Evolutionary conservation across 2,329 filamentous ascomycete species (phyloP).

Genomic region (Diplocarpon rosae): DNA sequence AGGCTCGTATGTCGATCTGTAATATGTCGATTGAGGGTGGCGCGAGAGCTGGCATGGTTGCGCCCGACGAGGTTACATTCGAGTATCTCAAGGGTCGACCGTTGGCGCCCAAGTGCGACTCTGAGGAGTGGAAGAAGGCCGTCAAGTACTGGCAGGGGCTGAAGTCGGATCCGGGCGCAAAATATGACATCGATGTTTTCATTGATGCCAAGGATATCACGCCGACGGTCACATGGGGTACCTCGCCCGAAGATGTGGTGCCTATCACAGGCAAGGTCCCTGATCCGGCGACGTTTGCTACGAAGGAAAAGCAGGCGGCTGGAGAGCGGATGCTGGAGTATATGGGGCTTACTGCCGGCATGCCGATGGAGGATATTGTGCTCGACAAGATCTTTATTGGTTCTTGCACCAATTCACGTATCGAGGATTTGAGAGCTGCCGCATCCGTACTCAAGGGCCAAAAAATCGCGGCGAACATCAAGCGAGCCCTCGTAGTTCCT

Average conservation of each 20-base stretch:
- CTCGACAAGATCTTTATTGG: constrained; percentile 98
- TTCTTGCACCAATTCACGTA: constrained; percentile 93
- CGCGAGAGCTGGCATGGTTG: constrained; percentile 92
- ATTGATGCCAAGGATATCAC: constrained; percentile 89
- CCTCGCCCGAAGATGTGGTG: constrained; percentile 91
- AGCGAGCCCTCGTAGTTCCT: constrained; percentile 90
- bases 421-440: constrained; percentile 86
- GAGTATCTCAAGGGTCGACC: constrained; percentile 90
- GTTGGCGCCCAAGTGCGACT: constrained; percentile 73
- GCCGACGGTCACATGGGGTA: constrained; percentile 94
- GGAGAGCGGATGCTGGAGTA: constrained; percentile 82
- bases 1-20: constrained; percentile 97
- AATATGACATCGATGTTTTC: constrained; percentile 80
- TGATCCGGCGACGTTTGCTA: constrained; percentile 75
- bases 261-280: constrained; percentile 88
- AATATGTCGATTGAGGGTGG: constrained; percentile 99
- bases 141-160: constrained; percentile 79
- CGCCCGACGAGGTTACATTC: constrained; percentile 86
- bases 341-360: constrained; percentile 85
- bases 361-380: constrained; percentile 79
- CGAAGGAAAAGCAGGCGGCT: constrained; percentile 67
- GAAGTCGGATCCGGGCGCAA: constrained; percentile 75
- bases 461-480: constrained; percentile 79
- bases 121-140: constrained; percentile 82
- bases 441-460: constrained; percentile 78